Conservation (phyloP, 169 alveolate genomes). For the Theileria orientalis region DNA sequence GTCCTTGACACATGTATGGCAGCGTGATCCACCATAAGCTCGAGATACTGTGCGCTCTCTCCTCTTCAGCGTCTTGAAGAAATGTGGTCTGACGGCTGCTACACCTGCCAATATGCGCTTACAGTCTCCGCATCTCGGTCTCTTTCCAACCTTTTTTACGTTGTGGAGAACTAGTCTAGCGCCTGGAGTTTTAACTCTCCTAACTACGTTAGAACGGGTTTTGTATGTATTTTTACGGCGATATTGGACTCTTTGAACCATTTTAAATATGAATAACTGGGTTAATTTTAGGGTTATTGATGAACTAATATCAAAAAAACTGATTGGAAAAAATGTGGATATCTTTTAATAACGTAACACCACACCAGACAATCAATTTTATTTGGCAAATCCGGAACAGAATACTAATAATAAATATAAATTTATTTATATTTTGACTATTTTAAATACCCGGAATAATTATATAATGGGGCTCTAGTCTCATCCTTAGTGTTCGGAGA, state of each 20-base stretch:
- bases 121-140: constrained; percentile 83
- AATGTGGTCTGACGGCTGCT: constrained; percentile 78
- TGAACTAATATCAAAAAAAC: no score
- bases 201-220: constrained; percentile 84
- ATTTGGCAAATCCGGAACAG: not conserved
- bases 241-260: constrained; percentile 88
- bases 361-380: constrained; percentile 5
- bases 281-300: no score
- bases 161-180: constrained; percentile 75
- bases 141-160: constrained; percentile 71
- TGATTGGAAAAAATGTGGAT: constrained; percentile 9
- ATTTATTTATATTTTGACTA: not conserved
- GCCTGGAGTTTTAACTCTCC: constrained; percentile 89
- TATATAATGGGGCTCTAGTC: no score
- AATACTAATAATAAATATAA: not conserved
- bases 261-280: no score
- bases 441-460: no score
- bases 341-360: not conserved
- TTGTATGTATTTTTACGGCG: constrained; percentile 82
- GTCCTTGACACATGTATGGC: constrained; percentile 82
- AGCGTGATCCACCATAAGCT: constrained; percentile 87
- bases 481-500: no score
- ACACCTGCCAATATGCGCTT: constrained; percentile 74
- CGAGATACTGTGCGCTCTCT: constrained; percentile 86
- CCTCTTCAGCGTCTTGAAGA: constrained; percentile 66